Evolutionary conservation across 495 filamentous ascomycete genomes (phyloP), one percentile per base, ranked within the genome.

Genomic region (Entonaema liquescens): DNA sequence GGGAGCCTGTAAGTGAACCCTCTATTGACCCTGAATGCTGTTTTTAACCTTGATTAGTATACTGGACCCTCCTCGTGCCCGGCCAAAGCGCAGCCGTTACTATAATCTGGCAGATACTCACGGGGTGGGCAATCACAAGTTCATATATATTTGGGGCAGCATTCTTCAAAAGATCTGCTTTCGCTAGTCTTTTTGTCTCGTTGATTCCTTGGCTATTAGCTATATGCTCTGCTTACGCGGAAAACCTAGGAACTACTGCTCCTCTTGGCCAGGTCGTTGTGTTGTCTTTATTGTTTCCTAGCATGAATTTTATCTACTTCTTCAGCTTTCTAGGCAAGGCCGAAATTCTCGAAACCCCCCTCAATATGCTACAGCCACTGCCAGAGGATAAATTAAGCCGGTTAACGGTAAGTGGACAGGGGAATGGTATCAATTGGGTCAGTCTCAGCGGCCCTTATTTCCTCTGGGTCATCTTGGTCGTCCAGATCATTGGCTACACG

Each of bases 241-340:
- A 72, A 33, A 71, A 75, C 42, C 35, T 53, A 9, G 9, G 13
- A 19, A 21, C 31, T 12, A 55, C 70, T 7, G 38, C 77, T 1
- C 81, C 83, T 21, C 67, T 76, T 13, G 85, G 79, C 13, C 79
- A 84, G 3, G 82, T 89, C 21, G 80, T 81, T 8, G 77, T 89
- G 12, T 79, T 91, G 8, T 79, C 84, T 52, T 71, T 92, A 4
- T 76, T 92, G 5, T 92, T 91, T 71, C 83, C 89, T 11, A 87
- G 89, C n/a, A 89, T 87, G 81, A 91, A 86, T 59, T 90, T 87
- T 71, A 83, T 90, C 9, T 90, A 87, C 74, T 87, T 89, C 77
- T 82, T 85, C 5, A 83, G 88, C 7, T 76, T 81, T 33, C 81
- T 90, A 72, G 88, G 88, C 33, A 82, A 88, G 12, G 89, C 81